Percentiles rank a stretch among this genome's conserved stretches.
Evolutionary conservation across 192 early-diverging fungal genomes (phyloP).

Genomic region (Entomortierella lignicola): DNA sequence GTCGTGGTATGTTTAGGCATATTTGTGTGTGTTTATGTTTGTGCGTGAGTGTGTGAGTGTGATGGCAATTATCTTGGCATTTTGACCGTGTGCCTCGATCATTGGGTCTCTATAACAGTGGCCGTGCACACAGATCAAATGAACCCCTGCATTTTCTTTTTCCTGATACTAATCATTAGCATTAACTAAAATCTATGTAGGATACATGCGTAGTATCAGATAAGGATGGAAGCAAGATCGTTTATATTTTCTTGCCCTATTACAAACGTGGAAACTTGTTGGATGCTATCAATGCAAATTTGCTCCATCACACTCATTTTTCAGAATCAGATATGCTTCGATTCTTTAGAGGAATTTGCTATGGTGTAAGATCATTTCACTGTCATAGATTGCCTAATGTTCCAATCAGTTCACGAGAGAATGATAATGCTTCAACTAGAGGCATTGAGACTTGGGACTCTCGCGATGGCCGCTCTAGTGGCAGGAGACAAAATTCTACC

Average conservation of each 20-base stretch:
- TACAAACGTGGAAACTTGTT: conserved; percentile 69
- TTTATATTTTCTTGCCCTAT: conserved; percentile 80
- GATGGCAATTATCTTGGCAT: background rate
- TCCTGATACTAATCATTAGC: too few species aligned
- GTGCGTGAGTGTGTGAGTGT: background rate
- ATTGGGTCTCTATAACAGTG: background rate
- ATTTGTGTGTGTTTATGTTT: background rate
- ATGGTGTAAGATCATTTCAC: conserved; percentile 67
- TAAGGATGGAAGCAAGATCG: conserved; percentile 60
- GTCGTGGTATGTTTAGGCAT: conserved; percentile 69
- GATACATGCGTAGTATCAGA: conserved; percentile 66
- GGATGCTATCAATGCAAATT: conserved; percentile 65
- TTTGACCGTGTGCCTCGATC: background rate
- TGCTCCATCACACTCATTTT: conserved; percentile 61
- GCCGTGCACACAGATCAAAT: conserved; percentile 1
- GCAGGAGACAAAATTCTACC: conserved; percentile 34
- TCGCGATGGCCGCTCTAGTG: conserved; percentile 26
- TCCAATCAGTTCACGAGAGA: conserved; percentile 44
- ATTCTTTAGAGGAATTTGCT: conserved; percentile 70
- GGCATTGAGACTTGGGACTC: conserved; percentile 51
- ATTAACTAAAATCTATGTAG: conserved; percentile 18
- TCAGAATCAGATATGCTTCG: conserved; percentile 67
- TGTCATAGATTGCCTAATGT: conserved; percentile 60
- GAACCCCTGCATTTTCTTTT: background rate
- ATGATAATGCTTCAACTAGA: conserved; percentile 24